Evolutionary conservation across 805 yeast genomes (phyloP), one percentile per base, ranked within the genome.

Genomic region (Yarrowia yakushimensis): DNA sequence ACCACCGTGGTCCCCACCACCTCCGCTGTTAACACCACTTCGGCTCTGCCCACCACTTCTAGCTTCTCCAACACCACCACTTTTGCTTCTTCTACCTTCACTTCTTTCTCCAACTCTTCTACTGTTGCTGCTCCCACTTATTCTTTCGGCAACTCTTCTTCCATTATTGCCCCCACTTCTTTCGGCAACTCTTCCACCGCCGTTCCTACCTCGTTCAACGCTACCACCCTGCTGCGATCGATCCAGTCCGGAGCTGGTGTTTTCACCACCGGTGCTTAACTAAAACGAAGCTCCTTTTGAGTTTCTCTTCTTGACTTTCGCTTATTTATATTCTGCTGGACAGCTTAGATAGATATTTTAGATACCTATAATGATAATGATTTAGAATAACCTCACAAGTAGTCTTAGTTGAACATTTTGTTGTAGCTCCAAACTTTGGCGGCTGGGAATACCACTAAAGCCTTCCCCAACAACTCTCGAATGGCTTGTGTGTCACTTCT

Each of bases 241-340:
- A 31, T 48, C 30, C 55, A 10, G 2, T n/a, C 55, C 6, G 55
- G 55, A 48, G 39, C 55, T 31, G 55, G 55, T 22, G 55, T 33
- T 10, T 48, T 48, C 55, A 48, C 55, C 39, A 48, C 55, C 39
- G 55, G 55, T 33, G 55, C 55, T 48, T 48, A 48, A 33, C 34
- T 45, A 45, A 45, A 45, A 45, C 20, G 50, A 43, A 28, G 52
- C 25, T 17, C n/a, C 36, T 8, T 43, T 20, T 45, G 45, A 17
- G 52, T 39, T 31, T 22, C 55, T 9, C 39, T 48, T 48, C 55
- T 31, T n/a, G 39, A 48, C 55, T 48, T 22, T 48, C 55, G 55
- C 39, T 48, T 33, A 48, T 48, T 31, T 48, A 31, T 48, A 48
- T 48, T 48, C 55, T 48, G 55, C 55, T 31, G 55, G 55, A 48